These are phyloP conservation scores for Mycena vulgaris DNA, from an alignment of 768 basidiomycete genomes.

Conservation along the genomic window DNA sequence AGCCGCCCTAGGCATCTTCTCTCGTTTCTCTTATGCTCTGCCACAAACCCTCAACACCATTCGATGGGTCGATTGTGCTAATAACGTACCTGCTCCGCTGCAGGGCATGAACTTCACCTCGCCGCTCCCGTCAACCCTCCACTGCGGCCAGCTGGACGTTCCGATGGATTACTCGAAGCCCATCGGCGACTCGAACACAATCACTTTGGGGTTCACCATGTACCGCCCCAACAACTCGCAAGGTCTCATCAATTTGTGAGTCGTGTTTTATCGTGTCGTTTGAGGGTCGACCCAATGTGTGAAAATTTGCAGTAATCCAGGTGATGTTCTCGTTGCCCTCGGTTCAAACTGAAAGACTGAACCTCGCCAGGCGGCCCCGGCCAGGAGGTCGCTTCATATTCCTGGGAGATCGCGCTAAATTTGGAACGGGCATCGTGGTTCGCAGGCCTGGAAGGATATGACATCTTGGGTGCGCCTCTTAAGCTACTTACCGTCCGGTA, in stretches of 20 bases:
- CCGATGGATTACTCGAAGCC: conserved; percentile 29
- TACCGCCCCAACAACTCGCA: conserved; percentile 26
- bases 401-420: conserved; percentile 29
- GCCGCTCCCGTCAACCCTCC: conserved; percentile 13
- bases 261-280: background rate
- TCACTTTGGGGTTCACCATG: conserved; percentile 31
- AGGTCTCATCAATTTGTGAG: conserved; percentile 30
- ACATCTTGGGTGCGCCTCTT: conserved; percentile 27
- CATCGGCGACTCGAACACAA: conserved; percentile 17
- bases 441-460: conserved; percentile 18
- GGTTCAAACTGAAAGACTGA: background rate
- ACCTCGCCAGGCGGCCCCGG: conserved; percentile 27
- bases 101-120: conserved; percentile 17
- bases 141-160: conserved; percentile 26
- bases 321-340: conserved; percentile 7
- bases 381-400: conserved; percentile 19
- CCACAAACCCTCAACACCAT: background rate
- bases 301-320: conserved; percentile 9
- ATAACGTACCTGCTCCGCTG: conserved; percentile 42
- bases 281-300: background rate
- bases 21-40: conserved; percentile 1
- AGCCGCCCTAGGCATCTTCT: background rate
- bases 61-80: conserved; percentile 33
- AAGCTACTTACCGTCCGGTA: background rate
- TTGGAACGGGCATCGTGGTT: conserved; percentile 4